These are phyloP conservation scores for Penicillium antarcticum DNA, from an alignment of 495 filamentous ascomycete genomes.

Conservation along the genomic window DNA sequence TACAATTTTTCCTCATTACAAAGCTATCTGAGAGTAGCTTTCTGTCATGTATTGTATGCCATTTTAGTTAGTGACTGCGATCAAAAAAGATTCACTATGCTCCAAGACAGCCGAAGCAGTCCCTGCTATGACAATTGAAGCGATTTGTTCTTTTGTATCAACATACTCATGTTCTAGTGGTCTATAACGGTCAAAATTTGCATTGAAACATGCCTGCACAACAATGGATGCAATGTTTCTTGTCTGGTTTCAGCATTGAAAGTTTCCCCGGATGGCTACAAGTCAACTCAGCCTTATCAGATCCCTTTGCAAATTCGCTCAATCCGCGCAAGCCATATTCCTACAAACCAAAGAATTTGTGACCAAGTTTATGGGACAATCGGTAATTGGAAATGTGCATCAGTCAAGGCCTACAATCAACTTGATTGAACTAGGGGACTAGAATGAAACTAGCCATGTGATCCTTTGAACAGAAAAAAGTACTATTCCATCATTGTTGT, in stretches of 20 bases:
- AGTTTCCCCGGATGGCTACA: too few species aligned
- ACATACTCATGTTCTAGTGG: conserved; percentile 48
- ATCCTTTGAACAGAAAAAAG: too few species aligned
- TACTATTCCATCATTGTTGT: too few species aligned
- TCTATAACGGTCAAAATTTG: conserved; percentile 45
- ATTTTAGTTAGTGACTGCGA: not conserved
- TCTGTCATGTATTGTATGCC: conserved; percentile 40
- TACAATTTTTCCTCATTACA: too few species aligned
- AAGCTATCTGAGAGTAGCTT: too few species aligned
- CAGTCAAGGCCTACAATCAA: too few species aligned
- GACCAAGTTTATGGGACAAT: too few species aligned
- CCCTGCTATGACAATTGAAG: conserved; percentile 61
- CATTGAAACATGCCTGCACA: conserved; percentile 14
- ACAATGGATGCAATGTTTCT: conserved; percentile 22
- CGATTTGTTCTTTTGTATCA: conserved; percentile 52
- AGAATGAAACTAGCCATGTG: too few species aligned
- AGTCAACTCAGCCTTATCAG: conserved; percentile 24
- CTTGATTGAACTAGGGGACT: too few species aligned
- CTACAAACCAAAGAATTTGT: too few species aligned
- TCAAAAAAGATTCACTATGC: conserved; percentile 5
- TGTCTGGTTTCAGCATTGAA: not conserved
- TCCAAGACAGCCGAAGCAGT: conserved; percentile 30
- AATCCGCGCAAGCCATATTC: too few species aligned
- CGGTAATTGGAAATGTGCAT: too few species aligned
- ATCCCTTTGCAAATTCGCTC: conserved; percentile 18